These are phyloP conservation scores for Dioscorea cayenensis DNA, from an alignment of 116 monocot genomes.

Conservation along the genomic window DNA sequence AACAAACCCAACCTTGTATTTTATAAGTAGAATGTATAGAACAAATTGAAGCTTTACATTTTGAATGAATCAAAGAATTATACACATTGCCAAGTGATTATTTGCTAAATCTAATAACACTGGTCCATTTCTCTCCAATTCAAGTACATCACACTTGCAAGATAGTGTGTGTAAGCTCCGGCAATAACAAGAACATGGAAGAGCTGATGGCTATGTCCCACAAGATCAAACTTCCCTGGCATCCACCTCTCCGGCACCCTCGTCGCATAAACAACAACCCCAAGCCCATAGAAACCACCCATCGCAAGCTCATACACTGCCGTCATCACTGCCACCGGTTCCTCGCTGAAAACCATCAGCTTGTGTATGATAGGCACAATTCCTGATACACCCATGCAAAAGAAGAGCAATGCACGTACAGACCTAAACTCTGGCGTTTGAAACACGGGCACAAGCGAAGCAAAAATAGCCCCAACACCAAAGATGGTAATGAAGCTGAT, in stretches of 20 bases:
- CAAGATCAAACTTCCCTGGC: conserved; percentile 13
- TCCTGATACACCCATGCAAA: conserved; percentile 10
- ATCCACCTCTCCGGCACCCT: conserved; percentile 13
- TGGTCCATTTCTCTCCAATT: conserved; percentile 10
- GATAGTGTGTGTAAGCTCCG: conserved; percentile 12
- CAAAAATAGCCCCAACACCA: conserved; percentile 1
- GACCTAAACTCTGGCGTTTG: conserved; percentile 5
- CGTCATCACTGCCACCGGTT: not conserved
- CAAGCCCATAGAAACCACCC: conserved; percentile 8
- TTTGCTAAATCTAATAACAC: not conserved
- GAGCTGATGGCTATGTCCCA: conserved; percentile 11
- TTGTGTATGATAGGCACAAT: conserved; percentile 13
- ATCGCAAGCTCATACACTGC: conserved; percentile 2
- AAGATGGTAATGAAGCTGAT: conserved; percentile 9
- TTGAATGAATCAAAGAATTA: too few species aligned
- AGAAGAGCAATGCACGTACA: conserved; percentile 5
- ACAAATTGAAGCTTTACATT: too few species aligned
- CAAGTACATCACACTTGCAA: conserved; percentile 1
- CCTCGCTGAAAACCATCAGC: not conserved
- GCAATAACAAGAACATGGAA: conserved; percentile 13
- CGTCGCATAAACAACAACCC: conserved; percentile 8
- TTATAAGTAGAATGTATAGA: too few species aligned
- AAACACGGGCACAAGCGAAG: conserved; percentile 7
- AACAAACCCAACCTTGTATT: too few species aligned
- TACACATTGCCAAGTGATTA: too few species aligned